Evolutionary conservation across 257 asterid species (phyloP), one percentile per base, ranked within the genome.

Genomic region (Gardenia jasminoides): DNA sequence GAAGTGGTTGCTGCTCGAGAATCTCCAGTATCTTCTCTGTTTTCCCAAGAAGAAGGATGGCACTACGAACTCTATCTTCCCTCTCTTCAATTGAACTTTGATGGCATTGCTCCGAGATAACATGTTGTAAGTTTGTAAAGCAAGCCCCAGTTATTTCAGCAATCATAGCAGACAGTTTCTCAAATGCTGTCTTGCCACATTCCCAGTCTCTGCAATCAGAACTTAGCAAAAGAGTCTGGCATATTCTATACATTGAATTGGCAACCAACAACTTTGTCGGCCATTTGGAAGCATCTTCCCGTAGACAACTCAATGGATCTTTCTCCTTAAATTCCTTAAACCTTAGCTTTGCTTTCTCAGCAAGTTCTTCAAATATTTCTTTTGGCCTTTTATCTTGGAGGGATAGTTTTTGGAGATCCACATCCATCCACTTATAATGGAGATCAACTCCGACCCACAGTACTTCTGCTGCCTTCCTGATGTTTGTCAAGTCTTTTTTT

Each of bases 231-330:
- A 93, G 91, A 3, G 97, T 88, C 82, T 89, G 90, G 80, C 97
- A 90, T 72, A 84, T 84, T 81, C 96, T 85, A 82, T 91, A 93
- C 97, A 93, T 93, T 19, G 94, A 81, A 84, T 93, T 91, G 50
- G 98, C 93, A 10, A 91, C 97, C 79, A 93, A 78, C 66, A 87
- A 82, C 62, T 89, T 78, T 83, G 61, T 39, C 6, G 98, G 97
- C 98, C 98, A 93, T 66, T 74, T 82, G 44, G 89, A 84, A 74
- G 96, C 89, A 56, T 59, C 65, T 74, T 91, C 88, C 26, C 71
- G 81, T 28, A 85, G 79, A 84, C 85, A 85, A 64, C 82, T 77
- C 1, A 56, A n/a, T 5, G 7, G 44, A 41, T 87, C 89, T 36
- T 78, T 82, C 84, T 84, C 82, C 36, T 74, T 81, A 10, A 88